Conservation (phyloP, 108 stramenopile species). For the Nannochloropsis gaditana region DNA sequence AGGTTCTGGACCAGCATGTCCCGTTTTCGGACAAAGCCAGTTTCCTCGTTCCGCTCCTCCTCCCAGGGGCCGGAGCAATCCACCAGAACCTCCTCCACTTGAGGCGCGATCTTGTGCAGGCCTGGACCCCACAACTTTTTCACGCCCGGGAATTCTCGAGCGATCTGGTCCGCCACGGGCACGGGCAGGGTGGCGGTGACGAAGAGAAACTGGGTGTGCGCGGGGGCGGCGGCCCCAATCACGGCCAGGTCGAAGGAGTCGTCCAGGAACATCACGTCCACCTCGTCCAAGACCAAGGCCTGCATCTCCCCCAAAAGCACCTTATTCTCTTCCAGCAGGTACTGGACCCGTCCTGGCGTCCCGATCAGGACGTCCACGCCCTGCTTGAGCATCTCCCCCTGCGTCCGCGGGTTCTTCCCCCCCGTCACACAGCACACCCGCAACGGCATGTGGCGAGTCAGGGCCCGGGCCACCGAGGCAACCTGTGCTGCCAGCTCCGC, state of each 20-base stretch:
- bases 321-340: constrained; percentile 59
- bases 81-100: constrained; percentile 49
- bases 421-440: constrained; percentile 52
- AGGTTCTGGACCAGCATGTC: constrained; percentile 71
- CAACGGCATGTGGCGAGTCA: constrained; percentile 44
- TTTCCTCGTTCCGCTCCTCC: constrained; percentile 59
- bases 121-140: constrained; percentile 73
- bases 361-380: constrained; percentile 76
- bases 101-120: constrained; percentile 67
- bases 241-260: constrained; percentile 78
- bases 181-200: constrained; percentile 86
- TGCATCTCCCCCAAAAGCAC: constrained; percentile 37
- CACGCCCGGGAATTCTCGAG: constrained; percentile 66
- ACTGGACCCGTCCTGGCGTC: constrained; percentile 78
- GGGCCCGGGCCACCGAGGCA: constrained; percentile 28
- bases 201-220: constrained; percentile 77
- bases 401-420: constrained; percentile 32
- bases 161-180: constrained; percentile 58
- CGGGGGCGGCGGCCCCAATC: constrained; percentile 67
- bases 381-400: constrained; percentile 38
- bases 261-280: constrained; percentile 80
- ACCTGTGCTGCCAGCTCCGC: constrained; percentile 76
- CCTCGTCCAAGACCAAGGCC: constrained; percentile 77
- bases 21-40: constrained; percentile 72
- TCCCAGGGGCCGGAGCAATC: constrained; percentile 62